Evolutionary conservation across 805 yeast genomes (phyloP), one percentile per base, ranked within the genome.

Genomic region (Helenozyma rhizophorensis): DNA sequence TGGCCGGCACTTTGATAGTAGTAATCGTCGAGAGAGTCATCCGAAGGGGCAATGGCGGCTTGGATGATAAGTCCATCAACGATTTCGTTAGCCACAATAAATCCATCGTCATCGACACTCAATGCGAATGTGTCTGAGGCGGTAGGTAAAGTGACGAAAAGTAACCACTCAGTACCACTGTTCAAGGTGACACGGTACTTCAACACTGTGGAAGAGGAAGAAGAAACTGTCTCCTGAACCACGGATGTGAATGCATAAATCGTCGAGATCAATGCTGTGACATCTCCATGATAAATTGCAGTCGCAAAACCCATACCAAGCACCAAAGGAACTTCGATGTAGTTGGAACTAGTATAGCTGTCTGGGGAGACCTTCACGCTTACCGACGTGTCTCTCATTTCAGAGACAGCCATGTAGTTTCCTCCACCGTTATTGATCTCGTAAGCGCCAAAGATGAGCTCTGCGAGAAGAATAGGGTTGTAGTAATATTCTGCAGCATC

Each of bases 1-100:
- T 68, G 61, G 25, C 94, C 94, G 25, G 93, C 89, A 14, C 83
- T 76, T 26, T 60, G 45, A 53, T 81, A 89, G 50, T 79, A 78
- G 40, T 53, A 59, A 6, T 60, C 53, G 15, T 70, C 74, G 21
- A 56, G 51, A 8, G n/a, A 14, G 6, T 11, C n/a, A 9, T 22
- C 28, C 4, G 28, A 18, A 8, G 76, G 68, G 8, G 76, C 62
- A 27, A 64, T 62, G 2, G 79, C 81, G 8, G 72, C 56, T 56
- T 80, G 83, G 12, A 77, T 52, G 25, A 73, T 60, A 22, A 73
- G 68, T 45, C 40, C 78, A 42, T 54, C 19, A 62, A 66, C 43
- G 22, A 63, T 39, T 25, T 42, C 17, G 32, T 65, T 45, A 24
- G 63, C 78, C 29, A 51, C 54, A 23, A 70, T 45, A 23, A 61